A percentile compares a stretch with the other conserved stretches of the same genome.
Conservation (phyloP, 805 yeast species). For the Wickerhamiella parazyma region DNA sequence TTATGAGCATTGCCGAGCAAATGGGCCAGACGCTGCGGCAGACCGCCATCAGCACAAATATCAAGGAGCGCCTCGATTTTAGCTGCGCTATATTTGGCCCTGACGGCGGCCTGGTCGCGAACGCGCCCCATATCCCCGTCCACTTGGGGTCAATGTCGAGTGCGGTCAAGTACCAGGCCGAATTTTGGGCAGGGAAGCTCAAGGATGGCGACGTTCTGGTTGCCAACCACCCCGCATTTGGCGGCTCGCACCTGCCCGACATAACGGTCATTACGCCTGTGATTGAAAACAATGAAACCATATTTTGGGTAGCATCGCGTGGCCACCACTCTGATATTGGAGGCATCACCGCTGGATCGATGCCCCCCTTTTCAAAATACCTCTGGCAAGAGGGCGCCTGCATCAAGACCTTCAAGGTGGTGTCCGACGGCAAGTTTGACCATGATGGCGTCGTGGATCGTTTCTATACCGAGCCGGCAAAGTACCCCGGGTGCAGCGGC, state of each 20-base stretch:
- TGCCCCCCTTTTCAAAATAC: slow-evolving; percentile 84
- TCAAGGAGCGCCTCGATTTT: slow-evolving; percentile 70
- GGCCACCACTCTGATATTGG: slow-evolving; percentile 98
- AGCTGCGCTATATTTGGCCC: slow-evolving; percentile 74
- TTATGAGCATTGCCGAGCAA: slow-evolving; percentile 84
- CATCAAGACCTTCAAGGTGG: slow-evolving; percentile 64
- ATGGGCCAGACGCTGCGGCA: slow-evolving; percentile 73
- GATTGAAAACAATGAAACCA: slow-evolving; percentile 43
- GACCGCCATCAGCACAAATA: slow-evolving; percentile 71
- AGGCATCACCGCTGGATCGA: slow-evolving; percentile 79
- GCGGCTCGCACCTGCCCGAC: slow-evolving; percentile 84
- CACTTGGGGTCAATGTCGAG: slow-evolving; percentile 81
- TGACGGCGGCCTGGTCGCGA: slow-evolving; percentile 68
- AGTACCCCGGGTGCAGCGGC: slow-evolving; percentile 78
- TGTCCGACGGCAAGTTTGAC: slow-evolving; percentile 58
- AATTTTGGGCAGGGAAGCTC: slow-evolving; percentile 49
- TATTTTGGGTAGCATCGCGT: slow-evolving; percentile 84
- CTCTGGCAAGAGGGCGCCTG: slow-evolving; percentile 87
- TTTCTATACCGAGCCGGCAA: slow-evolving; percentile 60
- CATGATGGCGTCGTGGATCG: slow-evolving; percentile 51
- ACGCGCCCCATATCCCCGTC: slow-evolving; percentile 82
- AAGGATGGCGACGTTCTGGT: slow-evolving; percentile 63
- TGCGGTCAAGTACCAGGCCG: slow-evolving; percentile 53
- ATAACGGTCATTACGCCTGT: slow-evolving; percentile 90
- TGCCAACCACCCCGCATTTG: slow-evolving; percentile 69